A percentile compares a stretch with the other conserved stretches of the same genome.
These are phyloP conservation scores for Balamuthia mandrillaris DNA, from an alignment of 208 protist species.

Conservation along the genomic window DNA sequence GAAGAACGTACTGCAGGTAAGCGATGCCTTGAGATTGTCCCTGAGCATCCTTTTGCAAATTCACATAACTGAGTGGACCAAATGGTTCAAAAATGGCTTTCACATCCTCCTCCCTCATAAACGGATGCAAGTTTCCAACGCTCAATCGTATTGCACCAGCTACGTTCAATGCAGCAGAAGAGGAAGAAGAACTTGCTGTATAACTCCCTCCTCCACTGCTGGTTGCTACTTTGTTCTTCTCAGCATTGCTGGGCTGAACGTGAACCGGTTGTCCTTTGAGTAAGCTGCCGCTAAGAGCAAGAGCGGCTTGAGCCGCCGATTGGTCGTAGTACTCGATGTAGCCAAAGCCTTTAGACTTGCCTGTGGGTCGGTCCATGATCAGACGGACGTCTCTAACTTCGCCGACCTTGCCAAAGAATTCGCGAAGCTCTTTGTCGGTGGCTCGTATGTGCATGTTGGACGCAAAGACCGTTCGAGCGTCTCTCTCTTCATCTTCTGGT, in stretches of 20 bases:
- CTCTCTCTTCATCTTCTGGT: constrained; percentile 40
- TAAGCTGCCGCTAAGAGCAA: constrained; percentile 45
- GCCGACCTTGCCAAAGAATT: constrained; percentile 57
- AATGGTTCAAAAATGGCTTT: constrained; percentile 43
- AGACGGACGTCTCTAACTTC: constrained; percentile 55
- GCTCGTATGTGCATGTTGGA: constrained; percentile 52
- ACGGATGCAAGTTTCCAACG: constrained; percentile 56
- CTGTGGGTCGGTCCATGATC: constrained; percentile 52
- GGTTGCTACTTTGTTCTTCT: constrained; percentile 55
- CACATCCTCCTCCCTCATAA: constrained; percentile 62
- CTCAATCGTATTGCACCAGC: constrained; percentile 42
- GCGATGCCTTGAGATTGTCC: constrained; percentile 58
- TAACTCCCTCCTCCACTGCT: not conserved
- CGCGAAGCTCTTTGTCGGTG: constrained; percentile 47
- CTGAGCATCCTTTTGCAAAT: constrained; percentile 41
- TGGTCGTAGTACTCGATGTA: constrained; percentile 59
- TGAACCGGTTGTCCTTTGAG: constrained; percentile 49
- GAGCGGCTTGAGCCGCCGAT: not conserved
- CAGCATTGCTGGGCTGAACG: constrained; percentile 55
- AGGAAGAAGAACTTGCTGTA: not conserved
- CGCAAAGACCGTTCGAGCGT: constrained; percentile 48
- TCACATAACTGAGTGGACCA: constrained; percentile 47
- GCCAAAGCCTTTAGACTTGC: constrained; percentile 57
- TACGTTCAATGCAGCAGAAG: not conserved
- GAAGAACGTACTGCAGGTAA: constrained; percentile 44